Conservation (phyloP, 768 basidiomycete species). For the Coprinellus micaceus region DNA sequence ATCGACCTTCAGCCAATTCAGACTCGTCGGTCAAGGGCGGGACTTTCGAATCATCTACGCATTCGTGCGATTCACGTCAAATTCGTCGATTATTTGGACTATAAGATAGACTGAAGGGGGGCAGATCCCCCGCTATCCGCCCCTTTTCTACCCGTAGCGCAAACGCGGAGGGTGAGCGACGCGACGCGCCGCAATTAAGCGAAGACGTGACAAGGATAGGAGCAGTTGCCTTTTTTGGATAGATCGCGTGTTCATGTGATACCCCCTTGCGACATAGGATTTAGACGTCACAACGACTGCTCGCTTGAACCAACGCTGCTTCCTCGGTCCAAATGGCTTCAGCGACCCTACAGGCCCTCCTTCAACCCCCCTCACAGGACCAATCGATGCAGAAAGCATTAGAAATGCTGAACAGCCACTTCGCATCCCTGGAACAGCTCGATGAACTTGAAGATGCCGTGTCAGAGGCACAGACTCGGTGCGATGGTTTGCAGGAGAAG, state of each 20-base stretch:
- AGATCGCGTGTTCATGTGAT: background rate
- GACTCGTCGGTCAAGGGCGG: too few species aligned
- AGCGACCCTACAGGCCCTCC: constrained; percentile 43
- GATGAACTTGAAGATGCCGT: constrained; percentile 43
- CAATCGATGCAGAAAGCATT: constrained; percentile 33
- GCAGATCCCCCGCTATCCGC: too few species aligned
- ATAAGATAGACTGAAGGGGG: too few species aligned
- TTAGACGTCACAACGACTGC: background rate
- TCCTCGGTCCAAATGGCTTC: constrained; percentile 25
- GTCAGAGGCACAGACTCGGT: constrained; percentile 35
- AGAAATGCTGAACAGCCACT: constrained; percentile 42
- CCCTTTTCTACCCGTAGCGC: too few species aligned
- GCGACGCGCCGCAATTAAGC: background rate
- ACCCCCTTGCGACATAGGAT: background rate
- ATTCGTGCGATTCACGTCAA: too few species aligned
- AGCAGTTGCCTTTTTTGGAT: background rate
- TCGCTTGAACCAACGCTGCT: background rate
- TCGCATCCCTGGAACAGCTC: constrained; percentile 49
- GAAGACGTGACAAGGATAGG: background rate
- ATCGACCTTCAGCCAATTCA: too few species aligned
- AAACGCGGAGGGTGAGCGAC: too few species aligned
- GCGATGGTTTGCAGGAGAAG: constrained; percentile 38
- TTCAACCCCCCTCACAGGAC: constrained; percentile 42
- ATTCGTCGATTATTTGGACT: too few species aligned
- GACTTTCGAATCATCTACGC: too few species aligned